Evolutionary conservation across 345 rosid genomes (phyloP).

Genomic region (Linum tenue): DNA sequence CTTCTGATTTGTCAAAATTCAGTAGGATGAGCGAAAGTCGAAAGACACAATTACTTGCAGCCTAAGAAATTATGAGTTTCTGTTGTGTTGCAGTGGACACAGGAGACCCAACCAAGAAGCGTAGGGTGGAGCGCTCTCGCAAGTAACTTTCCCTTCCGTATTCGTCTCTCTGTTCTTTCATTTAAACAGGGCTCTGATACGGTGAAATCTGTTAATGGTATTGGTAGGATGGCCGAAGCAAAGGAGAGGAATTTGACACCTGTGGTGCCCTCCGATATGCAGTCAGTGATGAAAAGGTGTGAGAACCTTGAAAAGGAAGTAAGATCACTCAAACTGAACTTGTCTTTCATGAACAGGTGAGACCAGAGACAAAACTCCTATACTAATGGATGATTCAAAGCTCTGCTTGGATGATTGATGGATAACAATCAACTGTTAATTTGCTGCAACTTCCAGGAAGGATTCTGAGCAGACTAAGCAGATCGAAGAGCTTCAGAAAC

Average conservation of each 20-base stretch:
- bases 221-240: conserved; percentile 71
- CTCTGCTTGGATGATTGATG: neutral
- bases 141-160: conserved; percentile 36
- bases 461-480: conserved; percentile 72
- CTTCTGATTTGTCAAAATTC: conserved; percentile 5
- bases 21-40: neutral
- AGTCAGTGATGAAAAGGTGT: conserved; percentile 45
- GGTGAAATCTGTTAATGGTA: neutral
- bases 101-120: conserved; percentile 60
- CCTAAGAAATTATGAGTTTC: neutral
- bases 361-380: neutral
- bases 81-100: conserved; percentile 41
- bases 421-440: neutral
- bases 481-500: conserved; percentile 64
- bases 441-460: conserved; percentile 32
- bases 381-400: neutral
- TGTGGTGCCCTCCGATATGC: conserved; percentile 48
- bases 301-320: conserved; percentile 76
- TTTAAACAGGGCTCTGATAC: neutral
- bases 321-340: conserved; percentile 61
- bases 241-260: conserved; percentile 50
- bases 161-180: neutral
- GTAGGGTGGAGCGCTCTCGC: conserved; percentile 66
- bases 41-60: neutral
- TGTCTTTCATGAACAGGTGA: conserved; percentile 72